Conservation (phyloP, 2,329 filamentous ascomycete genomes). For the Botrytis medusae region DNA sequence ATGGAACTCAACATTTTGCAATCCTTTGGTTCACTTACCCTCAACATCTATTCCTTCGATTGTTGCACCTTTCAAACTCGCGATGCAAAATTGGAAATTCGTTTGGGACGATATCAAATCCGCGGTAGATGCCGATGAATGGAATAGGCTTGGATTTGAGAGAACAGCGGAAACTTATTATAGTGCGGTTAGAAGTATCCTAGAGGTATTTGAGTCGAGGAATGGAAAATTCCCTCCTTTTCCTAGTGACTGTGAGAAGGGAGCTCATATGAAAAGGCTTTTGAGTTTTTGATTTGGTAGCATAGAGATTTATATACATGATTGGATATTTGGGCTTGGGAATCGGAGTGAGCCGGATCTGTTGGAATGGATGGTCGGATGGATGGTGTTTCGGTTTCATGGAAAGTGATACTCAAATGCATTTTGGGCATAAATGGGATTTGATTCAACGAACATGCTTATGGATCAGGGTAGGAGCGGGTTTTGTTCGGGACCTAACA, state of each 20-base stretch:
- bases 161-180: conserved; percentile 38
- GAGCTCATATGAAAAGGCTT: conserved; percentile 35
- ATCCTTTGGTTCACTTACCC: conserved; percentile 30
- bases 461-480: background rate
- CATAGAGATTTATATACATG: background rate
- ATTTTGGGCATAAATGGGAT: background rate
- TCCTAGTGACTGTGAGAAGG: conserved; percentile 37
- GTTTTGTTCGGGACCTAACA: background rate
- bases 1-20: conserved; percentile 36
- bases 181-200: conserved; percentile 30
- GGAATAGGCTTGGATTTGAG: conserved; percentile 38
- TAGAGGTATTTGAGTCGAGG: conserved; percentile 33
- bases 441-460: background rate
- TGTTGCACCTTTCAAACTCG: conserved; percentile 33
- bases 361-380: background rate
- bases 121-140: conserved; percentile 28
- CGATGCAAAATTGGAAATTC: conserved; percentile 36
- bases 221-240: conserved; percentile 33
- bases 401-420: background rate
- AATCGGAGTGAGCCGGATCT: background rate
- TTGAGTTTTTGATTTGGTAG: conserved; percentile 28
- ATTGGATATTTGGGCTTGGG: background rate
- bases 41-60: conserved; percentile 26
- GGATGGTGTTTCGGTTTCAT: background rate
- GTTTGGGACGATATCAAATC: conserved; percentile 37